Evolutionary conservation across 768 basidiomycete genomes (phyloP).

Genomic region (Naganishia antarctica): DNA sequence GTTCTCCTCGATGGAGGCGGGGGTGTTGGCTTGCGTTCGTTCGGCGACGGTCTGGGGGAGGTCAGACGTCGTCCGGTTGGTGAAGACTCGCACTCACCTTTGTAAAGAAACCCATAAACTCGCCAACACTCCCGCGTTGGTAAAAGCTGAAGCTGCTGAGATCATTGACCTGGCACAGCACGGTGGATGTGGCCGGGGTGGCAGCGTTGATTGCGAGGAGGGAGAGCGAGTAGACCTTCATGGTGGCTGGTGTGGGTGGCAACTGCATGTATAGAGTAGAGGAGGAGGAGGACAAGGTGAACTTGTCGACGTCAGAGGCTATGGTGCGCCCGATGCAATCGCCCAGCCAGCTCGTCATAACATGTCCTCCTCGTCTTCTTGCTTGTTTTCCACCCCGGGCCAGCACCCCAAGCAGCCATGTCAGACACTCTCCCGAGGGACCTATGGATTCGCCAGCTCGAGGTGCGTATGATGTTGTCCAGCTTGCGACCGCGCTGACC

Average conservation of each 20-base stretch:
- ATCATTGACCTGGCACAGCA: conserved; percentile 68
- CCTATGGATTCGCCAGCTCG: conserved; percentile 19
- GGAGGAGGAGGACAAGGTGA: neutral
- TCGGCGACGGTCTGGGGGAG: conserved; percentile 71
- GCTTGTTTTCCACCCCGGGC: no score
- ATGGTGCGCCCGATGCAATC: neutral
- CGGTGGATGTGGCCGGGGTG: conserved; percentile 55
- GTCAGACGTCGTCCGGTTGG: neutral
- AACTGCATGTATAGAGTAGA: neutral
- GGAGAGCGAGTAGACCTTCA: conserved; percentile 85
- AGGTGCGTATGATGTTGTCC: neutral
- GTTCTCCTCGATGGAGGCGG: conserved; percentile 92
- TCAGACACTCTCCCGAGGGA: conserved; percentile 15
- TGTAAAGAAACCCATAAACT: conserved; percentile 91
- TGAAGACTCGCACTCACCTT: conserved; percentile 48
- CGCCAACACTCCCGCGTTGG: conserved; percentile 75
- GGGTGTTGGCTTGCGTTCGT: conserved; percentile 76
- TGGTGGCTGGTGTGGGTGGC: conserved; percentile 46
- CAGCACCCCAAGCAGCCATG: neutral
- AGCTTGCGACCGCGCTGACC: neutral
- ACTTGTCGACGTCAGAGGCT: neutral
- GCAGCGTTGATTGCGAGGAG: conserved; percentile 65
- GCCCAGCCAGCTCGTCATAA: neutral
- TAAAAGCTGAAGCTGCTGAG: conserved; percentile 91
- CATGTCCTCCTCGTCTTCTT: no score